phyloP scores from a whole-genome alignment of 768 basidiomycete species.

The Phylloporus rhodoxanthus region DNA sequence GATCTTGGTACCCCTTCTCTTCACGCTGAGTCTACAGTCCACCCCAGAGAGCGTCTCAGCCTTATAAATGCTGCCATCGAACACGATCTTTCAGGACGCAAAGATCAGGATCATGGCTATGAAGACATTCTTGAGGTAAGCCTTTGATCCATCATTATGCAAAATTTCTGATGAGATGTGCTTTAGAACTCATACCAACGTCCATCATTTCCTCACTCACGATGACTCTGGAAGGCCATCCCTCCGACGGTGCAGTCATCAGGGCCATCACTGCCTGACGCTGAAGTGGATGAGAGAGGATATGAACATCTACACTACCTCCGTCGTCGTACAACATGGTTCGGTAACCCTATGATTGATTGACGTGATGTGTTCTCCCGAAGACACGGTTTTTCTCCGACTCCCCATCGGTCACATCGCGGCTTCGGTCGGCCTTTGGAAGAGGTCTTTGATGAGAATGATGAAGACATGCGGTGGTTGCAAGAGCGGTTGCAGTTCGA shows the following conservation, averaged over 20 bases:
- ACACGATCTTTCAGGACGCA: conserved; percentile 59
- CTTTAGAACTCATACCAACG: conserved; percentile 69
- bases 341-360: conserved; percentile 73
- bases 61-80: conserved; percentile 48
- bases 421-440: conserved; percentile 24
- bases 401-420: conserved; percentile 2
- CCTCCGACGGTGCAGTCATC: conserved; percentile 35
- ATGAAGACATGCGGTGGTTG: conserved; percentile 39
- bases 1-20: conserved; percentile 36
- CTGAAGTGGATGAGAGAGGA: conserved; percentile 13
- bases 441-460: conserved; percentile 21
- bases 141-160: neutral
- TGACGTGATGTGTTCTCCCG: conserved; percentile 42
- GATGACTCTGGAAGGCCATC: conserved; percentile 63
- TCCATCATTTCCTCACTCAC: conserved; percentile 48
- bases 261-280: conserved; percentile 25
- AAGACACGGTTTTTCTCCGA: conserved; percentile 19
- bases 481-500: conserved; percentile 67
- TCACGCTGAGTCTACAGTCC: conserved; percentile 44
- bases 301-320: conserved; percentile 31
- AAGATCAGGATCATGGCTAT: conserved; percentile 74
- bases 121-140: conserved; percentile 82
- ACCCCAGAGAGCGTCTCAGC: conserved; percentile 60
- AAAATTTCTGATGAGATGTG: conserved; percentile 1
- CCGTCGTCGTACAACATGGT: conserved; percentile 75